Percentiles rank a stretch among this genome's conserved stretches.
Conservation (phyloP, 257 asterid species). For the Nyctanthes arbortristis region DNA sequence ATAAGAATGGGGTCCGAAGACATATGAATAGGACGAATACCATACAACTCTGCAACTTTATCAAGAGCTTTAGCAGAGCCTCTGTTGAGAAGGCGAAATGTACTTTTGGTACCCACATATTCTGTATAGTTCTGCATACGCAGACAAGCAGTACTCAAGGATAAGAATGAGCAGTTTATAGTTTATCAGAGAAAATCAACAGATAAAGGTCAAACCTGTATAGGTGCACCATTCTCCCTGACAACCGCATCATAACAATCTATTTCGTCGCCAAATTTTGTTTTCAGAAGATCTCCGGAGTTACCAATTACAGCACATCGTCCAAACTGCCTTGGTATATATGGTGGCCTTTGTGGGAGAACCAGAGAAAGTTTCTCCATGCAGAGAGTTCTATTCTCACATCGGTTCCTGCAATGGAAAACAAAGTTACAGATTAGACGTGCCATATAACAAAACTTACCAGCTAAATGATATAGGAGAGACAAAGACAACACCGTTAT, state of each 20-base stretch:
- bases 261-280: conserved; percentile 88
- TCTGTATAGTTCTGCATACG: conserved; percentile 76
- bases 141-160: conserved; percentile 16
- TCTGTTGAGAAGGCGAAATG: conserved; percentile 95
- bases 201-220: conserved; percentile 56
- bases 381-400: conserved; percentile 82
- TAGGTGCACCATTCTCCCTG: conserved; percentile 97
- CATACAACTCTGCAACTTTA: conserved; percentile 96
- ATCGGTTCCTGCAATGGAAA: conserved; percentile 61
- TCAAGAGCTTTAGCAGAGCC: conserved; percentile 99
- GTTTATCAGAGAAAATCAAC: conserved; percentile 8
- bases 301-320: conserved; percentile 98
- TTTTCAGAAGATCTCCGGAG: conserved; percentile 93
- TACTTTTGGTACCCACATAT: conserved; percentile 87
- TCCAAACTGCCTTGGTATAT: conserved; percentile 70
- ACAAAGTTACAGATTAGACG: conserved; percentile 2
- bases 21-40: conserved; percentile 44
- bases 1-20: conserved; percentile 25
- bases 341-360: conserved; percentile 86
- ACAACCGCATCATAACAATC: conserved; percentile 79
- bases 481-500: neutral
- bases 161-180: conserved; percentile 19
- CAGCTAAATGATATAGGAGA: neutral
- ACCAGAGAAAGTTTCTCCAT: conserved; percentile 89
- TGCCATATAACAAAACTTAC: neutral